Conservation (phyloP, 2,329 filamentous ascomycete species). For the Neocatenulostroma microsporum region DNA sequence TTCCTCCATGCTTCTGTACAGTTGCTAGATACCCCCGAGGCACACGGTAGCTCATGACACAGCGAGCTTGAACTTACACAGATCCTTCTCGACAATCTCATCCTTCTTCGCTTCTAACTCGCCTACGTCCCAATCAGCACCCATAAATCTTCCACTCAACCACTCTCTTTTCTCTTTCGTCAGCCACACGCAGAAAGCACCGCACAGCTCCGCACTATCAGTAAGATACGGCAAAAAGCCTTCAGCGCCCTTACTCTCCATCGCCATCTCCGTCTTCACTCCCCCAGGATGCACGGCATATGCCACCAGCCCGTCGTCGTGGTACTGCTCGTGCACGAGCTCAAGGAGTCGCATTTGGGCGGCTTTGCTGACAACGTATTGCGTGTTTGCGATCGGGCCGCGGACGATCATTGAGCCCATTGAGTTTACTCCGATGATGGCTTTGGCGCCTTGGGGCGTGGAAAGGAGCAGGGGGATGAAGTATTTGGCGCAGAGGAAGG, state of each 20-base stretch:
- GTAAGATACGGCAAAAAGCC: conserved; percentile 27
- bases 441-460: conserved; percentile 16
- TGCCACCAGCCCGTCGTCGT: conserved; percentile 20
- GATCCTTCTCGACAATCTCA: conserved; percentile 28
- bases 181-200: conserved; percentile 29
- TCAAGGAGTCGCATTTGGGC: conserved; percentile 34
- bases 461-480: conserved; percentile 19
- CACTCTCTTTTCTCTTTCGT: conserved; percentile 27
- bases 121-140: conserved; percentile 32
- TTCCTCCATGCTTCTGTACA: no score
- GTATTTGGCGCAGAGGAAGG: conserved; percentile 23
- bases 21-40: no score
- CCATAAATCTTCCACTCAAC: conserved; percentile 32
- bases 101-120: conserved; percentile 27
- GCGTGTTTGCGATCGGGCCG: conserved; percentile 35
- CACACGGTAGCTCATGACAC: no score
- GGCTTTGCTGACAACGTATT: conserved; percentile 32
- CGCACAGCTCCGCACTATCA: conserved; percentile 29
- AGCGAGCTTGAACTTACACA: conserved; percentile 28
- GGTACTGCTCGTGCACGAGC: conserved; percentile 32
- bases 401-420: conserved; percentile 27
- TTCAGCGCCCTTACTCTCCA: no score
- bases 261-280: conserved; percentile 30
- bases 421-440: conserved; percentile 30
- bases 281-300: conserved; percentile 33